These are phyloP conservation scores for Metrosideros polymorpha DNA, from an alignment of 441 rosid species.

Conservation along the genomic window DNA sequence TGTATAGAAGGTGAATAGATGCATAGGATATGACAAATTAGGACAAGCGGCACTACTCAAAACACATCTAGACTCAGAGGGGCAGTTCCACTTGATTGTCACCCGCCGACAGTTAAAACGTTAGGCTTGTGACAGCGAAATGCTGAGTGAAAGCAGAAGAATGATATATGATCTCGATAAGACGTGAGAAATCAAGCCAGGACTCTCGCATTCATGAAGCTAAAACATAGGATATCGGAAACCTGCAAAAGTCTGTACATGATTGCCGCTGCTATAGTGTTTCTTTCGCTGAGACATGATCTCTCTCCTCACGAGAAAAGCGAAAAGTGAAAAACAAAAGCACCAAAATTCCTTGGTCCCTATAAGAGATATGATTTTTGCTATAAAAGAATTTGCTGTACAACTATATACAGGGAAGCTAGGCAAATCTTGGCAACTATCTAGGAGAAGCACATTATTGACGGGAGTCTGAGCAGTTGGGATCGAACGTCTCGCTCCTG, in stretches of 20 bases:
- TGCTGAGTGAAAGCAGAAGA: neutral
- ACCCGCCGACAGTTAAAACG: neutral
- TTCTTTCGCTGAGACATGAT: neutral
- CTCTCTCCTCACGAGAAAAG: neutral
- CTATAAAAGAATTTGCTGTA: neutral
- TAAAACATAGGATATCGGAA: neutral
- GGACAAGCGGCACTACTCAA: neutral
- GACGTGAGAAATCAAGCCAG: no score
- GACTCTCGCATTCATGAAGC: neutral
- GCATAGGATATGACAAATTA: neutral
- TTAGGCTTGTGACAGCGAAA: no score
- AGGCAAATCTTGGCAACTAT: neutral
- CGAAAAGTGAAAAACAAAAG: neutral
- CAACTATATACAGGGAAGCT: neutral
- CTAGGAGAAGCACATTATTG: neutral
- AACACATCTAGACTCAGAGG: neutral
- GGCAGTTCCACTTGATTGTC: neutral
- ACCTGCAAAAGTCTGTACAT: neutral
- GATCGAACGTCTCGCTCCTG: slow-evolving; percentile 26
- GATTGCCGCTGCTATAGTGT: neutral
- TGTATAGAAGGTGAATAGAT: neutral
- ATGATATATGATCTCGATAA: neutral
- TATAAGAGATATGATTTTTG: neutral
- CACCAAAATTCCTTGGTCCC: neutral
- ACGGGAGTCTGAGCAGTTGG: slow-evolving; percentile 25